A percentile compares a stretch with the other conserved stretches of the same genome.
Evolutionary conservation across 2,329 filamentous ascomycete genomes (phyloP).

Genomic region (Stemphylium vesicarium): DNA sequence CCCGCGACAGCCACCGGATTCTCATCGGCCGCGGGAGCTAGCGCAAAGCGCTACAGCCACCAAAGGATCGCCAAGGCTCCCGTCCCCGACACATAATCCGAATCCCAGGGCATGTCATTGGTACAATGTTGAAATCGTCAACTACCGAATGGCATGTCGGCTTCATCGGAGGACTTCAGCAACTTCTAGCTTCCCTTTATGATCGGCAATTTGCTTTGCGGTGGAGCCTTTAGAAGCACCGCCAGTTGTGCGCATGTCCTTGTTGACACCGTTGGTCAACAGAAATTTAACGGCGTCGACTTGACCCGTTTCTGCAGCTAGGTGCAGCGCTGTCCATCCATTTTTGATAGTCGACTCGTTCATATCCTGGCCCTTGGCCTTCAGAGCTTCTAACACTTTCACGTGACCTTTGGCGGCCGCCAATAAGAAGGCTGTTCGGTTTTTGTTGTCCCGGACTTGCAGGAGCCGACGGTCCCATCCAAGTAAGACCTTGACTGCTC

Average conservation of each 20-base stretch:
- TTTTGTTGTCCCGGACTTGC: constrained; percentile 9
- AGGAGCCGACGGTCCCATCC: constrained; percentile 12
- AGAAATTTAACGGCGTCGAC: constrained; percentile 17
- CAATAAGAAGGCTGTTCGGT: constrained; percentile 17
- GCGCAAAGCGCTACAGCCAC: background rate
- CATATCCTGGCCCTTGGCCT: constrained; percentile 17
- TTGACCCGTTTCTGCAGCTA: constrained; percentile 21
- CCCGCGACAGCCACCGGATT: background rate
- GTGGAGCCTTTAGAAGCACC: constrained; percentile 16
- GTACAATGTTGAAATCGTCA: background rate
- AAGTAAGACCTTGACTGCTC: constrained; percentile 16
- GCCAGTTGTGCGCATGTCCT: constrained; percentile 4
- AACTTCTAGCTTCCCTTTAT: constrained; percentile 7
- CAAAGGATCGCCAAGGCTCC: background rate
- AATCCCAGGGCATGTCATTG: background rate
- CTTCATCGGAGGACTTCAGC: background rate
- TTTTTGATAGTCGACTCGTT: constrained; percentile 18
- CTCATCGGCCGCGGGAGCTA: background rate
- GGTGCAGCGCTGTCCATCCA: constrained; percentile 25
- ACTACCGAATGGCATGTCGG: background rate
- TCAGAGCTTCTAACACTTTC: constrained; percentile 18
- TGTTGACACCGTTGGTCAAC: constrained; percentile 16
- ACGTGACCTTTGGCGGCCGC: constrained; percentile 21
- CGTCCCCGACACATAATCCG: background rate
- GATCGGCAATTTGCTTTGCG: constrained; percentile 20